A percentile compares a stretch with the other conserved stretches of the same genome.
These are phyloP conservation scores for Lachnellula arida DNA, from an alignment of 2,329 filamentous ascomycete genomes.

Conservation along the genomic window DNA sequence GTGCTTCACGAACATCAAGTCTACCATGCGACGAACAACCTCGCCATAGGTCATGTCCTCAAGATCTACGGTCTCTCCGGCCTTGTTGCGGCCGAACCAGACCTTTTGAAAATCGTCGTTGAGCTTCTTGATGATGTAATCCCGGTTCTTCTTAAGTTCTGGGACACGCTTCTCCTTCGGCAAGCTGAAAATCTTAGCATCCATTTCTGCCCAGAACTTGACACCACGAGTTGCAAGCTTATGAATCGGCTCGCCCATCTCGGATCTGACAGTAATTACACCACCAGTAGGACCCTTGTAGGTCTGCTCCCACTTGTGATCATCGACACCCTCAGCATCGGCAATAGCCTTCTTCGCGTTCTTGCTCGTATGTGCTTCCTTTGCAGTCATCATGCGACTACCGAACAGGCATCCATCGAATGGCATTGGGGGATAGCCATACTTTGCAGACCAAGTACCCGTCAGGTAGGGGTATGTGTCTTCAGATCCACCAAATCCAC, in stretches of 20 bases:
- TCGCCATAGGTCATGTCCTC: slow-evolving; percentile 96
- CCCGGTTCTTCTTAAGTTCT: slow-evolving; percentile 81
- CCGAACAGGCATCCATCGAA: slow-evolving; percentile 90
- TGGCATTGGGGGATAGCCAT: slow-evolving; percentile 87
- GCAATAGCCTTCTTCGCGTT: slow-evolving; percentile 87
- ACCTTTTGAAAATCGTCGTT: slow-evolving; percentile 97
- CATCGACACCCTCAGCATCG: slow-evolving; percentile 76
- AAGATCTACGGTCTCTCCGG: slow-evolving; percentile 75
- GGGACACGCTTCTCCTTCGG: slow-evolving; percentile 86
- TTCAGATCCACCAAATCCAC: slow-evolving; percentile 84
- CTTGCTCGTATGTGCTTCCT: slow-evolving; percentile 84
- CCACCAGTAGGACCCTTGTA: slow-evolving; percentile 90
- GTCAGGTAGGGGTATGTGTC: slow-evolving; percentile 92
- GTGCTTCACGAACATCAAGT: slow-evolving; percentile 88
- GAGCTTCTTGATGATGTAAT: slow-evolving; percentile 91
- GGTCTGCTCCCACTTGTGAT: slow-evolving; percentile 84
- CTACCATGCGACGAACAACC: slow-evolving; percentile 80
- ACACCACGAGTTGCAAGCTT: slow-evolving; percentile 97
- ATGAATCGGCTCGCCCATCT: slow-evolving; percentile 99
- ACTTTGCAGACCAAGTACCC: slow-evolving; percentile 81
- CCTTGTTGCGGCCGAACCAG: slow-evolving; percentile 86
- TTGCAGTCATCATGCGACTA: slow-evolving; percentile 91
- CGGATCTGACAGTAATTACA: slow-evolving; percentile 92
- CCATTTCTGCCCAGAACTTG: slow-evolving; percentile 97
- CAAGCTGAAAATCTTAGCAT: slow-evolving; percentile 93